phyloP scores from a whole-genome alignment of 768 basidiomycete species.

The Auricularia sp. region DNA sequence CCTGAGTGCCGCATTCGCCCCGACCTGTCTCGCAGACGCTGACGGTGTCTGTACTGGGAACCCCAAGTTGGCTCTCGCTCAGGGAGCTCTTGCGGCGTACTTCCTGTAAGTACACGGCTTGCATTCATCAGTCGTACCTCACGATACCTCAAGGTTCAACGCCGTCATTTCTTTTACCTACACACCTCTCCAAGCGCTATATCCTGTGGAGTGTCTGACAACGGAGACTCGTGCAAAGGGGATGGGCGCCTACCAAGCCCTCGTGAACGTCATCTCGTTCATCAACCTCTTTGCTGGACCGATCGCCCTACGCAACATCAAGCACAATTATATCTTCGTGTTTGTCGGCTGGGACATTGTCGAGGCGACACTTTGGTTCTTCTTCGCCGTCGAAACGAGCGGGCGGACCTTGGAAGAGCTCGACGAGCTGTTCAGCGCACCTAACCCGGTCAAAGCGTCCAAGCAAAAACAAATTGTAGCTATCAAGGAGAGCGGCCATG shows the following conservation, averaged over 20 bases:
- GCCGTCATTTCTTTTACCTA: conserved; percentile 44
- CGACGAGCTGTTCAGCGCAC: conserved; percentile 24
- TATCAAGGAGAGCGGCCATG: conserved; percentile 13
- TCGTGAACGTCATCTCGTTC: conserved; percentile 24
- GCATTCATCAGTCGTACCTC: no score
- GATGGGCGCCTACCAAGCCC: conserved; percentile 40
- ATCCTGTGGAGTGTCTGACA: conserved; percentile 45
- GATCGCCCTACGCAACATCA: conserved; percentile 31
- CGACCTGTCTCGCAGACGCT: conserved; percentile 1
- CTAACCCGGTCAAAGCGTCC: conserved; percentile 22
- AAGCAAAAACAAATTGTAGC: conserved; percentile 20
- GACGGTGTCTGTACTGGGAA: neutral
- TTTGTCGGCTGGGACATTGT: conserved; percentile 20
- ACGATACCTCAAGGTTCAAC: conserved; percentile 25
- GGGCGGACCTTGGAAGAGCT: conserved; percentile 26
- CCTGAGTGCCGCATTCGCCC: conserved; percentile 14
- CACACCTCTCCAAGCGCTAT: conserved; percentile 49
- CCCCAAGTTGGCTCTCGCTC: conserved; percentile 17
- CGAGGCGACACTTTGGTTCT: conserved; percentile 18
- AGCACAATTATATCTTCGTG: conserved; percentile 25
- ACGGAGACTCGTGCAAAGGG: conserved; percentile 54
- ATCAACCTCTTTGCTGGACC: conserved; percentile 45
- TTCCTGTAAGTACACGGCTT: conserved; percentile 21
- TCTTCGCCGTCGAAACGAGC: conserved; percentile 17
- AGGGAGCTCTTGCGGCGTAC: conserved; percentile 23